Evolutionary conservation across 78 protist species (phyloP).

Genomic region (Dictyostelium firmibasis): DNA sequence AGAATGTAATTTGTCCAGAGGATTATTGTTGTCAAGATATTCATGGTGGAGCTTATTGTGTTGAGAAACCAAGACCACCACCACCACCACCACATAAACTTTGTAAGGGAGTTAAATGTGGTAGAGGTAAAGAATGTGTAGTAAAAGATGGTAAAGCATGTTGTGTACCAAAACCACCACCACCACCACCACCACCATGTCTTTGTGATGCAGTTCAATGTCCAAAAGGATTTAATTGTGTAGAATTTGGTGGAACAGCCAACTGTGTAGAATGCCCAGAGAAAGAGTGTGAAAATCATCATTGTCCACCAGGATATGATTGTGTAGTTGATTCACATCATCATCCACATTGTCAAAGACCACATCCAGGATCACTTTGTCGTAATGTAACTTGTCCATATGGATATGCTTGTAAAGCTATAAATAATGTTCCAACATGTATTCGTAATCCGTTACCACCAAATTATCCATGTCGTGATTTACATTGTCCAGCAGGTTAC

Average conservation of each 20-base stretch:
- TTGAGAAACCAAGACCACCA: background rate
- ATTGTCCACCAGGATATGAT: conserved; percentile 18
- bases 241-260: background rate
- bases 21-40: conserved; percentile 3
- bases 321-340: background rate
- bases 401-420: background rate
- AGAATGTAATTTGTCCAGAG: conserved; percentile 14
- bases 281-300: background rate
- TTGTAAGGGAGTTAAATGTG: background rate
- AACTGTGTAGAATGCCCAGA: background rate
- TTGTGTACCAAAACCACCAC: background rate
- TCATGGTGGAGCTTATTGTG: background rate
- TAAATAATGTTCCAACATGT: background rate
- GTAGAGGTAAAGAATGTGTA: background rate
- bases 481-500: background rate
- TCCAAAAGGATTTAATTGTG: conserved; percentile 6
- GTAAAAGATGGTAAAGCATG: background rate
- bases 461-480: background rate
- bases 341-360: background rate
- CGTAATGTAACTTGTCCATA: background rate
- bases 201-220: background rate
- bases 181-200: background rate
- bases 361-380: background rate
- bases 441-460: background rate
- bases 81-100: conserved; percentile 1